Evolutionary conservation across 2,329 filamentous ascomycete species (phyloP).

Genomic region (Aureobasidium sp.): DNA sequence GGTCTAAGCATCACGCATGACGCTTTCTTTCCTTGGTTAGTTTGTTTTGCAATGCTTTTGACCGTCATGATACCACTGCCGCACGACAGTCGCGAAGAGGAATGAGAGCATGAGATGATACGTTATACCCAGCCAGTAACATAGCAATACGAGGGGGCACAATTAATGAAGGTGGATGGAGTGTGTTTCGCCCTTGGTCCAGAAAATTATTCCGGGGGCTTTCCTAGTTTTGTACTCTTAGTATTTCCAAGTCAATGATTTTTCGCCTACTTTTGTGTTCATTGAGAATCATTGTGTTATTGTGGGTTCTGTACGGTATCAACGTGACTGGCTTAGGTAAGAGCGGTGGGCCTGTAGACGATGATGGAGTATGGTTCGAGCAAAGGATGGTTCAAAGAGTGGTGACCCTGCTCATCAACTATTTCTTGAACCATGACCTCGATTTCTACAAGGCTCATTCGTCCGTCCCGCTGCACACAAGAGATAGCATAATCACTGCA

Average conservation of each 20-base stretch:
- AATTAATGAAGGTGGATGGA: constrained; percentile 3
- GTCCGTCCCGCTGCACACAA: too few species aligned
- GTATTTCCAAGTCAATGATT: constrained; percentile 1
- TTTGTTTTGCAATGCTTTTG: constrained; percentile 5
- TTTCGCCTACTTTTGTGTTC: background rate
- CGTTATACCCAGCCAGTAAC: constrained; percentile 11
- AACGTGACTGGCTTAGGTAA: background rate
- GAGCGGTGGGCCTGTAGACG: too few species aligned
- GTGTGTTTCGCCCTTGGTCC: background rate
- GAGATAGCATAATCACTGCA: background rate
- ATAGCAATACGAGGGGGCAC: background rate
- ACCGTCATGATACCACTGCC: constrained; percentile 25
- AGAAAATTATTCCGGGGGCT: background rate
- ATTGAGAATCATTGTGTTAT: background rate
- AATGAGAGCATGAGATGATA: background rate
- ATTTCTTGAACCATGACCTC: background rate
- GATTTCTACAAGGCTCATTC: background rate
- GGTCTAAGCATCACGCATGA: constrained; percentile 22
- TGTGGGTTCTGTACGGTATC: background rate
- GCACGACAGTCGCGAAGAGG: constrained; percentile 13
- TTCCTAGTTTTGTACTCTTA: background rate
- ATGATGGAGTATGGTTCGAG: too few species aligned
- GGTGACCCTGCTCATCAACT: background rate
- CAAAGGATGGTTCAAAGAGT: background rate
- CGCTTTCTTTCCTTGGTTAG: background rate